Base-by-base conservation (phyloP, 192 early-diverging fungal genomes). In the Obelidium mucronatum region DNA sequence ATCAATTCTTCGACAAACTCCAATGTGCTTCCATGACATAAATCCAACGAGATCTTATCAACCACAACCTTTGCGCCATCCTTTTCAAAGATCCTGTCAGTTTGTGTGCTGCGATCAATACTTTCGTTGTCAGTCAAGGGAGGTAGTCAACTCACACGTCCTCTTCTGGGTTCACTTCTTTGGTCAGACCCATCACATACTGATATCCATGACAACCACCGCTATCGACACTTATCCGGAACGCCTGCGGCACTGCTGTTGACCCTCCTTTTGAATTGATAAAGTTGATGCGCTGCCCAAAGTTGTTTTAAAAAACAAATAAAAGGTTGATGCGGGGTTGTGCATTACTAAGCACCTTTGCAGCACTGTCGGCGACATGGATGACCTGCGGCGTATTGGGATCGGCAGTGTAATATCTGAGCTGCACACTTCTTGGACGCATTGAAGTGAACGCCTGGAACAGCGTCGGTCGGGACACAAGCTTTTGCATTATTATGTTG, bases 121-220 rank as follows among this genome's bases (percentile, higher is more conserved):
- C n/a, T n/a, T n/a, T 78, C 5, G n/a, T 78, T 33, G 59, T 61
- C 22, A 39, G 64, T 15, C 17, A 37, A 33, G 28, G 48, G 59
- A 63, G 24, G 22, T 62, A 26, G 35, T 44, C 34, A 78, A 74
- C 31, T 74, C 44, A 62, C 77, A 88, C 81, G 80, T 77, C 70
- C 44, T 88, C 87, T 28, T 82, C 84, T 2, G 70, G 68, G 30
- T 84, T 76, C 6, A 77, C 56, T n/a, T 77, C 68, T 0, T 72
- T 44, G 2, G 82, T 84, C 53, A 88, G 74, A 40, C 84, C 79
- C 80, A 88, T 80, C 51, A 81, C 81, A 72, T 88, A 88, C 61
- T 88, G 87, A 73, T 74, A 88, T 24, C 85, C 87, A 61, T 88
- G 87, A 62, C 85, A 88, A 28, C 87, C 87, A 40, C 87, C 87